Conservation (phyloP, 2,329 filamentous ascomycete species). For the Neocatenulostroma microsporum region DNA sequence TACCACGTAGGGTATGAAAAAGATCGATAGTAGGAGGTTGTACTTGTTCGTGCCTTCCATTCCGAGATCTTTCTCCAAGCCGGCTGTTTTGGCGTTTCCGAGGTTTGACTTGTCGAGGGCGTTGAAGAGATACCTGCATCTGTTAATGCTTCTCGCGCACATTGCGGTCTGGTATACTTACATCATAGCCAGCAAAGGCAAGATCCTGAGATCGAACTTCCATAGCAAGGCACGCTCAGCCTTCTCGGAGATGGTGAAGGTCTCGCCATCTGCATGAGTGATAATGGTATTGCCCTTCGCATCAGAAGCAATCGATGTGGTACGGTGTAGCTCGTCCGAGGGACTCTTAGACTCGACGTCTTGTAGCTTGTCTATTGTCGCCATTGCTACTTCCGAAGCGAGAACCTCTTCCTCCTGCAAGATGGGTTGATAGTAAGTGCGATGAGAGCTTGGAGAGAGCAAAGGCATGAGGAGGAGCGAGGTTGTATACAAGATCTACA, state of each 20-base stretch:
- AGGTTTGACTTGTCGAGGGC: constrained; percentile 41
- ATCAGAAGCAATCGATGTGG: constrained; percentile 7
- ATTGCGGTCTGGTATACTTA: no score
- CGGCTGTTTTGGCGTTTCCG: constrained; percentile 31
- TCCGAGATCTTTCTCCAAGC: constrained; percentile 46
- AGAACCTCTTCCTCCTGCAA: no score
- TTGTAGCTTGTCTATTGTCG: constrained; percentile 1
- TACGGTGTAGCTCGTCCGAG: constrained; percentile 3
- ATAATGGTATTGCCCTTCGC: constrained; percentile 26
- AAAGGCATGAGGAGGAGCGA: no score
- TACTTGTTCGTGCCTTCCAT: constrained; percentile 53
- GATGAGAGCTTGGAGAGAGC: no score
- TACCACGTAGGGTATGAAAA: constrained; percentile 70
- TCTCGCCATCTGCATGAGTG: constrained; percentile 19
- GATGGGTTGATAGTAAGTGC: no score
- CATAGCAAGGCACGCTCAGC: constrained; percentile 45
- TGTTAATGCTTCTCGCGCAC: no score
- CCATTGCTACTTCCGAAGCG: no score
- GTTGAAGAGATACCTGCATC: constrained; percentile 43
- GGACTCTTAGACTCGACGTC: constrained; percentile 4
- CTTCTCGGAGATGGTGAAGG: constrained; percentile 34
- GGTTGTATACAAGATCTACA: no score
- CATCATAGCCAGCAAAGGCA: constrained; percentile 54
- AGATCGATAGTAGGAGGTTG: constrained; percentile 62
- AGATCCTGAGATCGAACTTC: constrained; percentile 48